Evolutionary conservation across 371 early-diverging fungal species (phyloP), one percentile per base, ranked within the genome.

Genomic region (Nematocida homosporus): DNA sequence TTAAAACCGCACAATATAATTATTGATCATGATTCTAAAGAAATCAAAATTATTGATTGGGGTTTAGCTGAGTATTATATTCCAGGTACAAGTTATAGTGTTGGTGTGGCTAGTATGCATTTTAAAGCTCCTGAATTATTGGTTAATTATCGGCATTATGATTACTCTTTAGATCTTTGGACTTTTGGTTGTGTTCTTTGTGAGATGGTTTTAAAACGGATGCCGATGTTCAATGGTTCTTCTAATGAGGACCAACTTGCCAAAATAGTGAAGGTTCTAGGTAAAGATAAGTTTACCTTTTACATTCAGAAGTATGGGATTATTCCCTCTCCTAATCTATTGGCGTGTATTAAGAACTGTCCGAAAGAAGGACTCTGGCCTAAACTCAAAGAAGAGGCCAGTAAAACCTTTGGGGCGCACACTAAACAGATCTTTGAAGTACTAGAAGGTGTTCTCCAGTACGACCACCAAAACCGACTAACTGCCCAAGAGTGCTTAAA

Each of bases 1-100:
- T 94, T 99, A 57, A 97, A 97, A 85, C 99, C 98, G 40, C 95
- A 95, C 82, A 99, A 99, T 80, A 94, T 99, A 30, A 95, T 97
- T 92, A 96, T 99, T 81, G 93, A 97, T 83, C 83, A 89, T 89
- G 78, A 88, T 27, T 61, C 34, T 38, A 56, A 55, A 56, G 53
- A 16, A 89, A 83, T 93, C 48, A 89, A 93, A 44, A 87, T 97
- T 78, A 96, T 97, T 79, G 99, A 99, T 86, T 99, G 97, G 95
- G 99, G 99, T 35, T 86, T 97, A 56, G 99, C 99, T 23, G 99
- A 99, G 84, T 97, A 95, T 79, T 97, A 96, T 86, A 93, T 95
- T 77, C 93, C 96, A 32, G 91, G 91, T 40, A 91, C 90, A 42
- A 90, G 90, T 69, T 97, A 95, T 86, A 96, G 93, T 79, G 96